Evolutionary conservation across 2,329 filamentous ascomycete species (phyloP), one percentile per base, ranked within the genome.

Genomic region (Colletotrichum musicola): DNA sequence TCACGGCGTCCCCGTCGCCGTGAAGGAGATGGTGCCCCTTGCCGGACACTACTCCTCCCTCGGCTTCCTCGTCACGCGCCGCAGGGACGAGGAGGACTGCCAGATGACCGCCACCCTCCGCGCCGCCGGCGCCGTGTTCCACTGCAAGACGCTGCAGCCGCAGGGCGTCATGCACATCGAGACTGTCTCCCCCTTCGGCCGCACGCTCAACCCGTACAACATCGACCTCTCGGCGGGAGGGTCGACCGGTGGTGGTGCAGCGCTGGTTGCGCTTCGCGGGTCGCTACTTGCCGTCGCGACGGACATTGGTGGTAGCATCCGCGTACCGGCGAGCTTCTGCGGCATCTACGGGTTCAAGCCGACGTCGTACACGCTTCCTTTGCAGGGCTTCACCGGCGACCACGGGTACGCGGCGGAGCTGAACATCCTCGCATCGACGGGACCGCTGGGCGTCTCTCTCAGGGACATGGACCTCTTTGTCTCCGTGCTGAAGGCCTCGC

Each of bases 61-160:
- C 1, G 89, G 89, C 1, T 88, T 90, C 63, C 80, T 86, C 4
- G 9, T 81, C 80, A 54, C 81, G 84, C 69, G 87, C 82, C 46
- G 79, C 81, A 69, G 81, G 83, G 85, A 86, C 14, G 75, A 79
- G 12, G 77, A 82, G 38, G 87, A 91, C 74, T 82, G 87, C 6
- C 85, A 86, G 0, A 81, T 92, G 35, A 84, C 91, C 0, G 81
- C 84, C 1, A 80, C 91, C 1, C 78, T 92, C 10, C 80, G 85
- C 44, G 80, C 80, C 16, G 81, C 88, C 0, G 91, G 90, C 1
- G 90, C 90, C 1, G 83, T 92, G 1, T 81, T 89, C 54, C 89
- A 90, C 73, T 86, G 88, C 67, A 92, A 93, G 76, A 93, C 91
- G 0, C 93, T 91, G 63, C 84, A 92, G 6, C 90, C 91, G 0